A percentile compares a stretch with the other conserved stretches of the same genome.
Evolutionary conservation across 2,329 filamentous ascomycete genomes (phyloP).

Genomic region (Neofusicoccum umdonicola): DNA sequence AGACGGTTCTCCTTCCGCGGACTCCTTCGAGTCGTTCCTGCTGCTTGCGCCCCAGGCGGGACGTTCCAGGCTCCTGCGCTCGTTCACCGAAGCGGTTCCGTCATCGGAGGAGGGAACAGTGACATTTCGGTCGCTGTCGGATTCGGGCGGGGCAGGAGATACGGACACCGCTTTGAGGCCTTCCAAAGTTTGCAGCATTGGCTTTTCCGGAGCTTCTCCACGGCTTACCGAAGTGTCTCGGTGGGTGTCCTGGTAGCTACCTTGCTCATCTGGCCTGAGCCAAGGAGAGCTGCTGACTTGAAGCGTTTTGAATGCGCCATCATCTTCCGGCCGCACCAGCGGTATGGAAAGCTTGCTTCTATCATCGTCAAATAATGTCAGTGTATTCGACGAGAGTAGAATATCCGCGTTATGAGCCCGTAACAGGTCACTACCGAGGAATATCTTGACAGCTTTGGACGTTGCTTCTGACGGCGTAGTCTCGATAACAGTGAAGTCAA

Average conservation of each 20-base stretch:
- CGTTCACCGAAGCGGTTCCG: not conserved
- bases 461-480: constrained; percentile 47
- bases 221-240: constrained; percentile 1
- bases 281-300: constrained; percentile 52
- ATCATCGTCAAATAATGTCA: constrained; percentile 84
- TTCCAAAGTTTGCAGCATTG: constrained; percentile 10
- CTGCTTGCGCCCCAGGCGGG: not conserved
- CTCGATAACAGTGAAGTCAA: constrained; percentile 73
- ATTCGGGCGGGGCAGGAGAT: not conserved
- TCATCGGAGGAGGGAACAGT: constrained; percentile 14
- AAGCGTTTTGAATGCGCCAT: constrained; percentile 74
- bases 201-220: not conserved
- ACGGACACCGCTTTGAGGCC: not conserved
- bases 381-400: constrained; percentile 84
- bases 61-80: constrained; percentile 4
- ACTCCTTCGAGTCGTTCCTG: not conserved
- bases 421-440: constrained; percentile 85
- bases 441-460: constrained; percentile 70
- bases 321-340: constrained; percentile 87
- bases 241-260: not conserved
- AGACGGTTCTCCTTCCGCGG: not conserved
- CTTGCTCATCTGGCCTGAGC: not conserved
- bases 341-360: constrained; percentile 85
- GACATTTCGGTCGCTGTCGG: constrained; percentile 12
- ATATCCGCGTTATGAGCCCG: constrained; percentile 86